Evolutionary conservation across 2,329 filamentous ascomycete species (phyloP).

Genomic region (Xylaria sp.): DNA sequence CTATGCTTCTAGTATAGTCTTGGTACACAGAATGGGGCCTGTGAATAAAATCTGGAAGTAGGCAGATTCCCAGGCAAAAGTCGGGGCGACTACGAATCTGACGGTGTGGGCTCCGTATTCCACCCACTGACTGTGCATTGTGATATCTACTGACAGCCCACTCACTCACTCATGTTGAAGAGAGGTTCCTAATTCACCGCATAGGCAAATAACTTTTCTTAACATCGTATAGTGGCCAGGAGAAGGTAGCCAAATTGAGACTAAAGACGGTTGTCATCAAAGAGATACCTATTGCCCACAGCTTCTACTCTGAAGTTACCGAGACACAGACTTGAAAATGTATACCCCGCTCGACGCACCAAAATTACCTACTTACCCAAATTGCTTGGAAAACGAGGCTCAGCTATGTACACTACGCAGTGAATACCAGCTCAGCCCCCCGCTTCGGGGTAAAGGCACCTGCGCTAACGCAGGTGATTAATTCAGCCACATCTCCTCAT

Average conservation of each 20-base stretch:
- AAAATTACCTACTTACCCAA: neutral
- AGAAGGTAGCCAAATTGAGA: neutral
- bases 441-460: constrained; percentile 14
- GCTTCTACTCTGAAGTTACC: too few species aligned
- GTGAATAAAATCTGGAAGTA: neutral
- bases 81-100: neutral
- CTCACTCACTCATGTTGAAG: neutral
- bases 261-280: neutral
- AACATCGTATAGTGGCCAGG: neutral
- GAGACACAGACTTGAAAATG: neutral
- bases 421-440: constrained; percentile 32
- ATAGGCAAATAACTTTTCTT: neutral
- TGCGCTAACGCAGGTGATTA: constrained; percentile 1
- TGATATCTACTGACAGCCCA: neutral
- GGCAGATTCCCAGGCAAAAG: neutral
- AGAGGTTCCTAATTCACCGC: neutral
- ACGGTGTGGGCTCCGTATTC: constrained; percentile 8
- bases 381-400: constrained; percentile 26
- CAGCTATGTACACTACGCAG: constrained; percentile 14
- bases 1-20: constrained; percentile 2
- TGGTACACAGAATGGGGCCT: neutral
- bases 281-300: neutral
- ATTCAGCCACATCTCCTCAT: constrained; percentile 17
- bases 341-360: constrained; percentile 6
- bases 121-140: neutral